Conservation (phyloP, 768 basidiomycete species). For the Pleurotus giganteus region DNA sequence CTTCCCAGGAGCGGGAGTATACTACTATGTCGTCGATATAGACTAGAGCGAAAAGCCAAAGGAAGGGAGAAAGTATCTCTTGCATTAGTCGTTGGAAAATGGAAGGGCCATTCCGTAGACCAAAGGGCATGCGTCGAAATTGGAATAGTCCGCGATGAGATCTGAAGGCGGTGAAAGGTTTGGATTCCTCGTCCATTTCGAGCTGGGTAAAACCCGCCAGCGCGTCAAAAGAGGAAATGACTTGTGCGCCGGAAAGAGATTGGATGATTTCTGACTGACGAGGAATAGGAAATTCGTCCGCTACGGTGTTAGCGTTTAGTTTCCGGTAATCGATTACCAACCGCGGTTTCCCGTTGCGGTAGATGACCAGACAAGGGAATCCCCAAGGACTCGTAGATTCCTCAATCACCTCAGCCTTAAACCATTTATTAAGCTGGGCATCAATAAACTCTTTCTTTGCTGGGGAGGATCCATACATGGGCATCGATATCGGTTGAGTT, state of each 20-base stretch:
- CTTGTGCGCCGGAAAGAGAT: constrained; percentile 27
- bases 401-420: constrained; percentile 35
- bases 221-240: constrained; percentile 32
- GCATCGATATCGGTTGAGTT: constrained; percentile 24
- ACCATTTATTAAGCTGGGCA: constrained; percentile 28
- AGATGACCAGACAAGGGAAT: constrained; percentile 29
- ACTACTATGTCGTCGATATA: constrained; percentile 44
- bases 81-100: constrained; percentile 44
- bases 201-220: constrained; percentile 40
- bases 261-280: constrained; percentile 24
- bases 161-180: constrained; percentile 34
- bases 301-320: not conserved
- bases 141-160: constrained; percentile 38
- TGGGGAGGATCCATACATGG: constrained; percentile 22
- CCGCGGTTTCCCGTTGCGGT: constrained; percentile 33
- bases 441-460: constrained; percentile 28
- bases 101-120: constrained; percentile 10
- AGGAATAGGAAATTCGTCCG: constrained; percentile 24
- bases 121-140: constrained; percentile 20
- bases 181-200: constrained; percentile 22
- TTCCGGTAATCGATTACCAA: constrained; percentile 29
- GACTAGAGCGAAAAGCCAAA: constrained; percentile 38
- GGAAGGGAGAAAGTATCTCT: constrained; percentile 26
- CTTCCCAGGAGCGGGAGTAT: constrained; percentile 23
- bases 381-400: constrained; percentile 37